phyloP scores from a whole-genome alignment of 1,139 yeast species.

The Yamadazyma blattariae region DNA sequence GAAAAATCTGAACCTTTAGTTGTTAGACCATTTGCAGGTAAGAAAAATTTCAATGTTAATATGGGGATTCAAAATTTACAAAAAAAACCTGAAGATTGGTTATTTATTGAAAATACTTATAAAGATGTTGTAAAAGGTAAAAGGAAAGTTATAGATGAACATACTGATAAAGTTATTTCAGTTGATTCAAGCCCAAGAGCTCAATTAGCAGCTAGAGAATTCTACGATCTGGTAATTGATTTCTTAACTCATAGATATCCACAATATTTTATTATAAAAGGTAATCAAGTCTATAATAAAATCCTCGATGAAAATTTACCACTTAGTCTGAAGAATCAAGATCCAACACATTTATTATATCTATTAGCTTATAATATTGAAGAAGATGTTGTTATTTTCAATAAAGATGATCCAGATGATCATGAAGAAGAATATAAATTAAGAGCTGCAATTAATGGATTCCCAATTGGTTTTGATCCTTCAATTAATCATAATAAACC shows the following conservation, averaged over 20 bases:
- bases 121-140: slow-evolving; percentile 21
- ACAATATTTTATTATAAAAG: slow-evolving; percentile 23
- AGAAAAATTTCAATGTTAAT: slow-evolving; percentile 35
- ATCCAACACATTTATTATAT: slow-evolving; percentile 20
- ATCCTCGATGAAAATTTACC: slow-evolving; percentile 31
- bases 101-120: slow-evolving; percentile 37
- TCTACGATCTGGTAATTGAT: slow-evolving; percentile 25
- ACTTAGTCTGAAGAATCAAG: slow-evolving; percentile 11
- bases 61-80: slow-evolving; percentile 35
- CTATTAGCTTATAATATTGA: slow-evolving; percentile 31
- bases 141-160: slow-evolving; percentile 16
- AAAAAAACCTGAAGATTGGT: slow-evolving; percentile 33
- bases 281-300: slow-evolving; percentile 19
- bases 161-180: slow-evolving; percentile 23
- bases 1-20: slow-evolving; percentile 41
- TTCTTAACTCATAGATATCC: slow-evolving; percentile 35
- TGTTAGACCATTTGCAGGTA: slow-evolving; percentile 50
- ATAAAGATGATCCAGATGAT: slow-evolving; percentile 34
- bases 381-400: slow-evolving; percentile 37
- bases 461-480: slow-evolving; percentile 46
- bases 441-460: slow-evolving; percentile 36
- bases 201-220: slow-evolving; percentile 29
- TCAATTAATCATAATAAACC: slow-evolving; percentile 30
- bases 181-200: slow-evolving; percentile 19
- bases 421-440: slow-evolving; percentile 34